Base-by-base conservation (phyloP, 129 eudicot species). In the Logfia minima region DNA sequence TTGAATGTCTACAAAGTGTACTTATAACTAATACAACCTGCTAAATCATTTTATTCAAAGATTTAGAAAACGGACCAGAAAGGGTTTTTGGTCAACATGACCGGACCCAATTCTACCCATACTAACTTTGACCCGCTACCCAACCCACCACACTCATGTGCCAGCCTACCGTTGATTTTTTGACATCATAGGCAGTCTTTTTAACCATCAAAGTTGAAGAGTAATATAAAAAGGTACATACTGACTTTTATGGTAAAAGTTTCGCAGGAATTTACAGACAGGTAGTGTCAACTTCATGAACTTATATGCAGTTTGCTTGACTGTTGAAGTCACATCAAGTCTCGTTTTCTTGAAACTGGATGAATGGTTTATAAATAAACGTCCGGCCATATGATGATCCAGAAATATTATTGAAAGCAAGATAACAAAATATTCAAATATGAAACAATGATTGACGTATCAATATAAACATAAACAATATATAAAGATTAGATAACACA, bases 401-500 rank as follows among this genome's bases (percentile, higher is more conserved):
- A 28, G 7, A 28, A 13, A 31, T 51, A 53, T 32, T 52, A 61
- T 5, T 71, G 29, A 8, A 78, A 78, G 35, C 55, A 70, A 48
- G 83, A 79, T 67, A 66, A 77, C 41, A 67, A 66, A 53, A 34
- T 72, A 63, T 29, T 62, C 53, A 34, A 13, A 62, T 71, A 61
- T 28, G 71, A 43, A 43, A 79, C 70, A 60, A 71, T 71, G 21
- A 78, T 69, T 69, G 70, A 26, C 37, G 10, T 63, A 61, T 71
- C 16, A 72, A 58, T 79, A 71, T 51, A 77, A 72, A 79, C 78
- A 71, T 71, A 63, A 71, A 31, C 70, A 58, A 61, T 23, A 59
- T 21, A 74, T 17, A 19, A 73, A 34, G 71, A 75, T 39, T 45
- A 75, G 62, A 75, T 75, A 26, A 39, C 70, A 74, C 70, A 60